phyloP scores from a whole-genome alignment of 2,329 filamentous ascomycete species.

The Lecanicillium sp. region DNA sequence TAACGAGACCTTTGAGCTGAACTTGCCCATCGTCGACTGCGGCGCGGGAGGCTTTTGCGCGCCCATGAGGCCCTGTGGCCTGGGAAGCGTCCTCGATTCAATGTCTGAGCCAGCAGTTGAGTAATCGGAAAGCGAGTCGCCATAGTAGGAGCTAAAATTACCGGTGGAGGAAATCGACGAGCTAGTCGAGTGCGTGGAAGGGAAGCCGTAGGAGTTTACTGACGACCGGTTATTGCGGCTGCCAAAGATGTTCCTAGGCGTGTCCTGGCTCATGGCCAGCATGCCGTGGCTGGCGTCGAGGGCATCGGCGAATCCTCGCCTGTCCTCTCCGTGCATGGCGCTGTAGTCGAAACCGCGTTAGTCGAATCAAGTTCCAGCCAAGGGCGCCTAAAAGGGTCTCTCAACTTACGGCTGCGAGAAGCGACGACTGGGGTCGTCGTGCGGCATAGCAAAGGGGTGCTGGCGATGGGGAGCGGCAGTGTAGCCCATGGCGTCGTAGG shows the following conservation, averaged over 20 bases:
- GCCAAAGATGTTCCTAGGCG: conserved; percentile 82
- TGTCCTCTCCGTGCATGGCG: conserved; percentile 42
- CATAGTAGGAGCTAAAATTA: conserved; percentile 77
- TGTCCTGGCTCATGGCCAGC: conserved; percentile 93
- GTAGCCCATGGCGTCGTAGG: conserved; percentile 73
- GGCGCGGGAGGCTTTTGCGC: conserved; percentile 70
- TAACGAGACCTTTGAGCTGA: conserved; percentile 91
- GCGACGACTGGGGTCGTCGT: conserved; percentile 53
- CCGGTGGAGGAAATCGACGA: conserved; percentile 87
- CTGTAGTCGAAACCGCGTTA: conserved; percentile 10
- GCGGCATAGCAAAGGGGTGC: conserved; percentile 44
- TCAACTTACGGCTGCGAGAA: conserved; percentile 85
- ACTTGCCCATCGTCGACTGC: conserved; percentile 97
- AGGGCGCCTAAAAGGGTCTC: too few relatives aligned
- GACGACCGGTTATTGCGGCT: conserved; percentile 61
- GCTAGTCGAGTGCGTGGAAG: conserved; percentile 72
- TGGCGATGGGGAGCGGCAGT: conserved; percentile 57
- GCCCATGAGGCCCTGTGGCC: conserved; percentile 57
- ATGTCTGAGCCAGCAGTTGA: conserved; percentile 84
- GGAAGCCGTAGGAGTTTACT: conserved; percentile 85
- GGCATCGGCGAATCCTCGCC: conserved; percentile 75
- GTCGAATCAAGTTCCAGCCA: too few relatives aligned
- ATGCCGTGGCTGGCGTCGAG: conserved; percentile 91
- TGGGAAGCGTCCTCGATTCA: conserved; percentile 76
- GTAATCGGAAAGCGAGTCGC: conserved; percentile 85